Conservation (phyloP, 805 yeast genomes). For the Ogataea ganodermae region DNA sequence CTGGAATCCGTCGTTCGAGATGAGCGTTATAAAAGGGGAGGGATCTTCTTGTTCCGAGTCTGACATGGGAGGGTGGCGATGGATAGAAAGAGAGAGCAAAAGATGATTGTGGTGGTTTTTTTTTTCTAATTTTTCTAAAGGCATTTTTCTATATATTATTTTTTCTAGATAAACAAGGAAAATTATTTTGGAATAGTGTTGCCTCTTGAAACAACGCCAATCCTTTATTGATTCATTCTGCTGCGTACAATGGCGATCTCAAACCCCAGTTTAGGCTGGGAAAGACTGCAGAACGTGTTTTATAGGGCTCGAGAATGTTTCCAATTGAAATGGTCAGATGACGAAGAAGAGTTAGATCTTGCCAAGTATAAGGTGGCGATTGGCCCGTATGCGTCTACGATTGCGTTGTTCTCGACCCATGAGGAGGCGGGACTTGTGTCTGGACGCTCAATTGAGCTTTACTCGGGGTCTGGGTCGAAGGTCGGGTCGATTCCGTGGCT, state of each 20-base stretch:
- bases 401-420: conserved; percentile 49
- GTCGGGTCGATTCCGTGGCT: conserved; percentile 42
- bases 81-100: neutral
- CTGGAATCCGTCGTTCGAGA: conserved; percentile 71
- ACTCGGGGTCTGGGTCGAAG: conserved; percentile 37
- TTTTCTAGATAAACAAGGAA: neutral
- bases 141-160: neutral
- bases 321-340: conserved; percentile 48
- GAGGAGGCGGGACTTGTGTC: conserved; percentile 1
- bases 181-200: neutral
- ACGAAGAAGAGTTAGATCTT: conserved; percentile 34
- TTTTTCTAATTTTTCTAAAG: neutral
- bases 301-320: conserved; percentile 65
- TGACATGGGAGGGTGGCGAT: conserved; percentile 17
- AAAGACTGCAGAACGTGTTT: conserved; percentile 67
- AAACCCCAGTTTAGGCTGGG: conserved; percentile 60
- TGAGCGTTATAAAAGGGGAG: conserved; percentile 55
- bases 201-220: neutral
- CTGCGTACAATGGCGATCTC: conserved; percentile 7
- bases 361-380: conserved; percentile 47
- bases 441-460: conserved; percentile 30
- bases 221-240: neutral
- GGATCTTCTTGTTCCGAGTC: conserved; percentile 24
- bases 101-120: neutral
- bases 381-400: conserved; percentile 54